Conservation (phyloP, 805 yeast genomes). For the Saturnispora serradocipensis region DNA sequence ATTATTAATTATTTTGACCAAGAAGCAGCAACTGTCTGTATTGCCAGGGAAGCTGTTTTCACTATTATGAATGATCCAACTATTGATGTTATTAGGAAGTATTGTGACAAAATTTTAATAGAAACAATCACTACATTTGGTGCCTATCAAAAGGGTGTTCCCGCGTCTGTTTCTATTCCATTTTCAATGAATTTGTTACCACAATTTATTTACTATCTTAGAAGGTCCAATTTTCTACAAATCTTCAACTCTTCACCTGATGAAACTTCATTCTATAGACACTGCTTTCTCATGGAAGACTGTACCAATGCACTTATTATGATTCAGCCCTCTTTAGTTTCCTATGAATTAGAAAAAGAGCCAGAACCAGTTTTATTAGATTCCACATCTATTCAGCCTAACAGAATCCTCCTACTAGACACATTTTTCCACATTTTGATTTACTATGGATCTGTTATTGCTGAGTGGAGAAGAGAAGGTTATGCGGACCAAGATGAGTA, state of each 20-base stretch:
- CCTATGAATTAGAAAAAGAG: constrained; percentile 47
- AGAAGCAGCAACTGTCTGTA: constrained; percentile 56
- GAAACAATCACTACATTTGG: constrained; percentile 40
- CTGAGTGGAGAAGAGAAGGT: constrained; percentile 57
- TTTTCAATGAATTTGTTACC: constrained; percentile 47
- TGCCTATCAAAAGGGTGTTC: constrained; percentile 37
- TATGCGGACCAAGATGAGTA: constrained; percentile 56
- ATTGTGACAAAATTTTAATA: constrained; percentile 40
- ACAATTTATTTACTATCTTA: constrained; percentile 56
- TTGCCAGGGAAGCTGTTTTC: constrained; percentile 45
- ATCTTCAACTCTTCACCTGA: constrained; percentile 66
- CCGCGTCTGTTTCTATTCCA: constrained; percentile 42
- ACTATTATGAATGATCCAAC: constrained; percentile 32
- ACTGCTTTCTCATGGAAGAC: constrained; percentile 53
- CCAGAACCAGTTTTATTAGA: constrained; percentile 59
- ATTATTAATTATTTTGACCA: constrained; percentile 51
- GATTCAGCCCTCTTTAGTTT: constrained; percentile 61
- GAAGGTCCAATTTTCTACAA: constrained; percentile 57
- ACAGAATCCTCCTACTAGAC: constrained; percentile 49
- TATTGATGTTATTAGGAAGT: constrained; percentile 34
- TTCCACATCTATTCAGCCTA: constrained; percentile 50
- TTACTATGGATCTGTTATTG: constrained; percentile 56
- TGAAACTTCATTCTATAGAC: constrained; percentile 59
- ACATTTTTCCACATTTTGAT: constrained; percentile 64
- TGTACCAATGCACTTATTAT: constrained; percentile 49